Base-by-base conservation (phyloP, 2,329 filamentous ascomycete genomes). In the Cryphonectria nitschkei region DNA sequence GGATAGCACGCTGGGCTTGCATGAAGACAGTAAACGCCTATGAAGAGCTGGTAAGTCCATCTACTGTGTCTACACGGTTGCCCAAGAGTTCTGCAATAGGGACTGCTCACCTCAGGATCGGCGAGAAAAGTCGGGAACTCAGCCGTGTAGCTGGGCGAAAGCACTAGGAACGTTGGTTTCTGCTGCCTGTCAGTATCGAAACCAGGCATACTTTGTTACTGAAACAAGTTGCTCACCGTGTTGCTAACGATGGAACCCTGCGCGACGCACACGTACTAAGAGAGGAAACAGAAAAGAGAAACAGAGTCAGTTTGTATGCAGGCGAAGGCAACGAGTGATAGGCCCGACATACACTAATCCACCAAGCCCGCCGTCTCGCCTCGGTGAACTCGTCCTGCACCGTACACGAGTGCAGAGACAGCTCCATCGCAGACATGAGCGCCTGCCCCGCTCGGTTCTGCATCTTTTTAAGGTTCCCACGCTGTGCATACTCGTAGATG, bases 401-500 rank as follows among this genome's bases (percentile, higher is more conserved):
- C 6, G 75, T 78, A 63, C 78, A 79, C 19, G 76, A 77, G 74
- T 87, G 84, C 1, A 87, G 77, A 7, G 78, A 80, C 34, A 84
- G 74, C 43, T 80, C 81, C 80, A 86, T 84, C 9, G 84, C 84
- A 22, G 81, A 75, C 71, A 84, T 79, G 52, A 87, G 74, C 3
- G 85, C 85, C 69, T 85, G 82, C 0, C 83, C 83, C 0, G 84
- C 82, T 67, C 85, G 80, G 69, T 80, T 82, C 68, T 82, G 79
- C 84, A 86, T 86, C 75, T 86, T 86, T 72, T 84, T 83, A 73
- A 87, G 76, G 73, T 87, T 87, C 0, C 85, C 85, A 7, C 85
- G 80, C 71, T 87, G 85, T 0, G 83, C 82, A 76, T 87, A 87
- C 75, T 87, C 85, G 74, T 87, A 87, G 6, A 85, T 80, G 73